Conservation (phyloP, 1,284 basidiomycete genomes). For the Amylostereum chailletii region DNA sequence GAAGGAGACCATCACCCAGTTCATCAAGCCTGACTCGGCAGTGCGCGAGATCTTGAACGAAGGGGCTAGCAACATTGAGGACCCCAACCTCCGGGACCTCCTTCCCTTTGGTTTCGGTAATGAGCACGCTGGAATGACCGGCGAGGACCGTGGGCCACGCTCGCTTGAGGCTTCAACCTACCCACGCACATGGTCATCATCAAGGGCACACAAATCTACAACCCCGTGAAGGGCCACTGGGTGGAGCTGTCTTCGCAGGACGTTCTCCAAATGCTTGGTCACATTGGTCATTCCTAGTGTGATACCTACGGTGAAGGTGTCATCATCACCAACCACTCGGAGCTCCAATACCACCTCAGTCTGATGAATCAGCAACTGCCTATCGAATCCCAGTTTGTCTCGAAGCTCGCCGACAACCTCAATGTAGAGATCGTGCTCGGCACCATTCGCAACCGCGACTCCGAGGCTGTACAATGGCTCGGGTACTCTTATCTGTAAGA, state of each 20-base stretch:
- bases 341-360: conserved; percentile 94
- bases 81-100: conserved; percentile 81
- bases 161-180: conserved; percentile 99
- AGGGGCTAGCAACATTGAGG: conserved; percentile 80
- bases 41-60: conserved; percentile 82
- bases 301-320: conserved; percentile 98
- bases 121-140: conserved; percentile 95
- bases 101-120: conserved; percentile 97
- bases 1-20: conserved; percentile 68
- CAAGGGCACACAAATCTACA: conserved; percentile 99
- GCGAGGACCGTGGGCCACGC: conserved; percentile 92
- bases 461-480: conserved; percentile 90
- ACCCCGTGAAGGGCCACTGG: conserved; percentile 98
- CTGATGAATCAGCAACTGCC: conserved; percentile 94
- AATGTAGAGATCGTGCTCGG: conserved; percentile 98
- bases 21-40: conserved; percentile 87
- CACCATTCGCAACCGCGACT: conserved; percentile 91
- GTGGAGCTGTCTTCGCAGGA: conserved; percentile 94
- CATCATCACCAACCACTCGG: conserved; percentile 96
- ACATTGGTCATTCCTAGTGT: conserved; percentile 96
- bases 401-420: conserved; percentile 89
- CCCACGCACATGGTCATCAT: conserved; percentile 99
- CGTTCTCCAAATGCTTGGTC: conserved; percentile 97
- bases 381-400: conserved; percentile 94
- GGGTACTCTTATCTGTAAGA: conserved; percentile 88